phyloP scores from a whole-genome alignment of 202 grass and related monocot genomes.

The Eragrostis tef region DNA sequence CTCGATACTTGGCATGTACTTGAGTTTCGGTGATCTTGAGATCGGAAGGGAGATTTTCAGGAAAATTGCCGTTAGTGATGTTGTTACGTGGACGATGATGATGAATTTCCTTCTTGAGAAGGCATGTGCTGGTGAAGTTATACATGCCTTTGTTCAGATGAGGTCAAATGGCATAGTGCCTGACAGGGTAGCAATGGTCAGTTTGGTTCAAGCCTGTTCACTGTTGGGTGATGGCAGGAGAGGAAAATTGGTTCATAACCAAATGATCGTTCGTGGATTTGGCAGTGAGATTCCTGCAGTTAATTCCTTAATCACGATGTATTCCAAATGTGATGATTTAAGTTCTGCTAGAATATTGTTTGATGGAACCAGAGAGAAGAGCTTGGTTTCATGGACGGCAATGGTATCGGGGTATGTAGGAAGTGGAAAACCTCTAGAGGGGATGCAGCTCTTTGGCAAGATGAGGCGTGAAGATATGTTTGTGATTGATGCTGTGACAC shows the following conservation, averaged over 20 bases:
- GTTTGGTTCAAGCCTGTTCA: slow-evolving; percentile 61
- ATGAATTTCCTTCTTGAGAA: slow-evolving; percentile 70
- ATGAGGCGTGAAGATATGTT: slow-evolving; percentile 59
- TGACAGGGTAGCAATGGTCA: slow-evolving; percentile 67
- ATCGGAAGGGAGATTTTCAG: slow-evolving; percentile 56
- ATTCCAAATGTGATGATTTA: slow-evolving; percentile 67
- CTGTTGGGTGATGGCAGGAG: slow-evolving; percentile 59
- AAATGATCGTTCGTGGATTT: slow-evolving; percentile 55
- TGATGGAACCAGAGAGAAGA: slow-evolving; percentile 58
- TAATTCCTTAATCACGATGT: slow-evolving; percentile 80
- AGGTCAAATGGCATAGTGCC: slow-evolving; percentile 58
- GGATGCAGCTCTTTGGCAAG: slow-evolving; percentile 60
- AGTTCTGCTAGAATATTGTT: slow-evolving; percentile 60
- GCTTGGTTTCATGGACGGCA: slow-evolving; percentile 74
- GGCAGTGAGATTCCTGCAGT: slow-evolving; percentile 49
- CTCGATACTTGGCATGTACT: slow-evolving; percentile 71
- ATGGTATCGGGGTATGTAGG: slow-evolving; percentile 68
- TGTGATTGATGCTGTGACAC: slow-evolving; percentile 61
- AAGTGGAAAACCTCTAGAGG: slow-evolving; percentile 63
- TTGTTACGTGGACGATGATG: slow-evolving; percentile 69
- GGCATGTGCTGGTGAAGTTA: slow-evolving; percentile 49
- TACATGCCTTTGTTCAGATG: slow-evolving; percentile 64
- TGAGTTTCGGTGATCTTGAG: slow-evolving; percentile 51
- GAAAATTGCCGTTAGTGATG: slow-evolving; percentile 54
- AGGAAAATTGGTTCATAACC: slow-evolving; percentile 64